Evolutionary conservation across 2,329 filamentous ascomycete genomes (phyloP), one percentile per base, ranked within the genome.

Genomic region (Colletotrichum cuscutae): DNA sequence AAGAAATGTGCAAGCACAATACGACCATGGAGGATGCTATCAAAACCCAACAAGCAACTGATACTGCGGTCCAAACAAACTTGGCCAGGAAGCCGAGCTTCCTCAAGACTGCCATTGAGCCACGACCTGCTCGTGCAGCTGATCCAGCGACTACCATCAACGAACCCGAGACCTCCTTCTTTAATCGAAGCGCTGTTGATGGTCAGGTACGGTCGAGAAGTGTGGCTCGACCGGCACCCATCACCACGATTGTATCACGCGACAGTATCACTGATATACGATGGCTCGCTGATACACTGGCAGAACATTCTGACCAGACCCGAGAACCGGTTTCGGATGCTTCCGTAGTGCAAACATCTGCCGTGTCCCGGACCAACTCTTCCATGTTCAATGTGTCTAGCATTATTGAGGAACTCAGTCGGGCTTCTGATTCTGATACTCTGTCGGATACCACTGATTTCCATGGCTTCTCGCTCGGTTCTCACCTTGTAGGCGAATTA

Each of bases 141-240:
- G 80, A 81, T 54, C 79, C 81, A 57, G 79, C 79, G 5, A 82
- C 79, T 1, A 84, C 81, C 0, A 78, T 83, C 54, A 82, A 76
- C 69, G 26, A 79, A 28, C 81, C 82, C 6, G 76, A 73, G 46
- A 79, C 81, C 12, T 77, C 79, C 1, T 82, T 81, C 37, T 72
- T 81, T 7, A 76, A 72, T 13, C 67, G 77, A 8, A 76, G 76
- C 37, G 65, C 74, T 9, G 65, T 61, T 1, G 76, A 80, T 60
- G 75, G 76, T 49, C 76, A 77, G 30, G 67, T 77, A 4, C 68
- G 73, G 26, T 77, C 76, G 2, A 80, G 70, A 63, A 68, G 73
- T 32, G 75, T 75, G 12, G 72, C 32, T 15, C 26, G 46, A 15
- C 28, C 66, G 19, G 24, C 11, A 0, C n/a, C 76, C 6, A 78